These are phyloP conservation scores for Lophiotrema nucula DNA, from an alignment of 495 filamentous ascomycete genomes.

Conservation along the genomic window DNA sequence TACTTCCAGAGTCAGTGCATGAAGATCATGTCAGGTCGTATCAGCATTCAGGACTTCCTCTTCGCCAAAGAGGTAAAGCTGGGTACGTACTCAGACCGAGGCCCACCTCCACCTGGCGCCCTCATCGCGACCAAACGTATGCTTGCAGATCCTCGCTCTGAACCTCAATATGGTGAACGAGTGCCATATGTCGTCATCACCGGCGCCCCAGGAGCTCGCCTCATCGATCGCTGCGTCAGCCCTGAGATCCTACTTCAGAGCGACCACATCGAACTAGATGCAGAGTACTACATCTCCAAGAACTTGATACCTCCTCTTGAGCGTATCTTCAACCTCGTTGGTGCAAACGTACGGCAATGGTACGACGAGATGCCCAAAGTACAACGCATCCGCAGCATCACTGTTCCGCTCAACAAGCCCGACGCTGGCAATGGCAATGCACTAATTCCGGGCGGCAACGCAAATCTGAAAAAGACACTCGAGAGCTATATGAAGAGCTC, in stretches of 20 bases:
- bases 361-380: conserved; percentile 96
- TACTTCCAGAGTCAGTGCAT: conserved; percentile 90
- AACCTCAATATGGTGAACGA: conserved; percentile 94
- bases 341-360: conserved; percentile 87
- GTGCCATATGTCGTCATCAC: conserved; percentile 91
- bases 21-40: conserved; percentile 86
- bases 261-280: conserved; percentile 78
- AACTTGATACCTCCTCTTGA: conserved; percentile 93
- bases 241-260: conserved; percentile 79
- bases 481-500: conserved; percentile 85
- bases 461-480: conserved; percentile 59
- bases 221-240: conserved; percentile 86
- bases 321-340: conserved; percentile 95
- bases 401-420: conserved; percentile 50
- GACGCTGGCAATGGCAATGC: conserved; percentile 24
- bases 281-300: conserved; percentile 95
- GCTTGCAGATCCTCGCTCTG: conserved; percentile 77
- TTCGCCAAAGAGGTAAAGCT: conserved; percentile 90
- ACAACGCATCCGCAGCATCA: conserved; percentile 58
- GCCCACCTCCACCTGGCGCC: conserved; percentile 78
- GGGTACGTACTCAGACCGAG: conserved; percentile 81
- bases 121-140: conserved; percentile 81
- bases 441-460: conserved; percentile 35
- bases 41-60: conserved; percentile 93
- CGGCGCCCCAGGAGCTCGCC: conserved; percentile 77